phyloP scores from a whole-genome alignment of 2,329 filamentous ascomycete genomes.

The Aspergillus neoniger region DNA sequence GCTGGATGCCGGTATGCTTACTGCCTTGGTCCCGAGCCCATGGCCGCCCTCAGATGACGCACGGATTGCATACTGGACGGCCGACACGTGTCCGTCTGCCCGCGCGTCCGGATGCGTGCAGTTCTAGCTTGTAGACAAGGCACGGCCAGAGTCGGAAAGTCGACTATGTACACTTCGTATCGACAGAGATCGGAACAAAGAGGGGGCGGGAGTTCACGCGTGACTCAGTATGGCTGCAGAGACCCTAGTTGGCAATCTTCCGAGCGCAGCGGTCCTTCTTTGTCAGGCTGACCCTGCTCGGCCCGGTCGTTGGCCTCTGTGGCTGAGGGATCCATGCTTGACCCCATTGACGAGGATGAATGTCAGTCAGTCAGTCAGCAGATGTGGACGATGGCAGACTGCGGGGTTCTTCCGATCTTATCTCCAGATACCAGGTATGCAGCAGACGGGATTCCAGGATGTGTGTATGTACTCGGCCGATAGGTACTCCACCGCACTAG shows the following conservation, averaged over 20 bases:
- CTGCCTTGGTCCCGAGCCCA: neutral
- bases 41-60: slow-evolving; percentile 4
- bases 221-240: neutral
- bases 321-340: neutral
- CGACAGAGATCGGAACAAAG: neutral
- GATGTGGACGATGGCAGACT: neutral
- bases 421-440: neutral
- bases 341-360: neutral
- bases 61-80: slow-evolving; percentile 1
- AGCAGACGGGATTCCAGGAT: neutral
- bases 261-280: neutral
- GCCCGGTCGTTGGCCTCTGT: neutral
- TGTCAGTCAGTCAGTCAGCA: neutral
- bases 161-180: neutral
- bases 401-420: neutral
- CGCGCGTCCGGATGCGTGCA: neutral
- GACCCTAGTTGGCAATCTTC: neutral
- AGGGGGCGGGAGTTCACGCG: neutral
- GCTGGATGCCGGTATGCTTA: neutral
- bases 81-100: slow-evolving; percentile 4
- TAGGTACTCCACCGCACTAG: neutral
- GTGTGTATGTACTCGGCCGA: neutral
- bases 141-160: neutral
- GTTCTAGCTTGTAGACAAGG: neutral
- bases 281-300: neutral